Evolutionary conservation across 176 grass and related monocot species (phyloP).

Genomic region (Pontederia paniculata): DNA sequence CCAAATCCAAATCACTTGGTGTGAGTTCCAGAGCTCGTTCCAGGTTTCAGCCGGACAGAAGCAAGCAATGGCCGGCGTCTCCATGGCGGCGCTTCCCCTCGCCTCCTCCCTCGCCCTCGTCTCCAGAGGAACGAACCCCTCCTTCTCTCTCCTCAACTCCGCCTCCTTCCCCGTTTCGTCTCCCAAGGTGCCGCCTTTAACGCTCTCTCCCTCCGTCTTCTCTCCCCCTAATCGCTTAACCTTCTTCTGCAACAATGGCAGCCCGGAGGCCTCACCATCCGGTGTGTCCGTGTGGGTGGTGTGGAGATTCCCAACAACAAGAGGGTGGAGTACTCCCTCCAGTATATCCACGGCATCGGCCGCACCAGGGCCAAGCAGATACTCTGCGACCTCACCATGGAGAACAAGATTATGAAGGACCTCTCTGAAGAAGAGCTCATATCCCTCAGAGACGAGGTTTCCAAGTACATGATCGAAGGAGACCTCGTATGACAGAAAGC

Average conservation of each 20-base stretch:
- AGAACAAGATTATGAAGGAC: constrained; percentile 77
- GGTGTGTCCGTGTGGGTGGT: constrained; percentile 82
- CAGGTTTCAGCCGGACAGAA: background rate
- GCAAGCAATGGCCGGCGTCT: constrained; percentile 47
- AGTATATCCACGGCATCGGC: constrained; percentile 87
- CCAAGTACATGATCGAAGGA: constrained; percentile 91
- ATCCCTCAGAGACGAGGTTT: constrained; percentile 74
- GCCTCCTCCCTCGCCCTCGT: constrained; percentile 37
- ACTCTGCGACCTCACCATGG: constrained; percentile 58
- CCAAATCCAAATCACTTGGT: too few species aligned
- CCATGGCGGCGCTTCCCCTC: constrained; percentile 41
- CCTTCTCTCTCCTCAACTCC: background rate
- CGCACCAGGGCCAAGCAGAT: constrained; percentile 56
- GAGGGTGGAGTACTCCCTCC: constrained; percentile 77
- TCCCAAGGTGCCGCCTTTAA: constrained; percentile 18
- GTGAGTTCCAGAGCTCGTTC: too few species aligned
- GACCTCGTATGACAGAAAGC: constrained; percentile 44
- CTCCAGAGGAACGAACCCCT: constrained; percentile 2
- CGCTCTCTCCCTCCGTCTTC: background rate
- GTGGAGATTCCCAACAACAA: constrained; percentile 96
- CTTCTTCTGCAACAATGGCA: background rate
- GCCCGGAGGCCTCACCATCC: constrained; percentile 40
- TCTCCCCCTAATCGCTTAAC: background rate
- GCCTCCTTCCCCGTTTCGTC: constrained; percentile 22
- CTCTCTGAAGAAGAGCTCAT: constrained; percentile 79